Conservation (phyloP, 306 rosid genomes). For the Vigna angularis region DNA sequence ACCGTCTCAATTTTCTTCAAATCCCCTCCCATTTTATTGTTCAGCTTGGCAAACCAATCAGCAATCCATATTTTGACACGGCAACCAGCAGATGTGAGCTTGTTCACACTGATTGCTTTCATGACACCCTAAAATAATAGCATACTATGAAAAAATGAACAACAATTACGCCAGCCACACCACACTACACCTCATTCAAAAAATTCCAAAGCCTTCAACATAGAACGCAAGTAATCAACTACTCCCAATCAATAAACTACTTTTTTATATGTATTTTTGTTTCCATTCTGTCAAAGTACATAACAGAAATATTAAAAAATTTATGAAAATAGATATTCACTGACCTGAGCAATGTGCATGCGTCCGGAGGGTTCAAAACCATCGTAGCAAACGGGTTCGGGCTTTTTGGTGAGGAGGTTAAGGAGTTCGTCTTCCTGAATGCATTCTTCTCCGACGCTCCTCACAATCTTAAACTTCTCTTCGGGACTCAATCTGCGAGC, state of each 20-base stretch:
- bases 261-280: no score
- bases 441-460: slow-evolving; percentile 91
- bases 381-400: slow-evolving; percentile 83
- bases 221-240: neutral
- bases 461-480: slow-evolving; percentile 61
- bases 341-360: slow-evolving; percentile 97
- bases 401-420: slow-evolving; percentile 67
- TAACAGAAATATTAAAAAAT: neutral
- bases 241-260: neutral
- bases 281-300: no score
- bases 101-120: slow-evolving; percentile 83
- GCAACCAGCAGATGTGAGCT: slow-evolving; percentile 80
- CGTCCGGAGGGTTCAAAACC: slow-evolving; percentile 95
- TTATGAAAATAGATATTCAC: neutral
- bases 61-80: slow-evolving; percentile 89
- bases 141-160: slow-evolving; percentile 26
- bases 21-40: slow-evolving; percentile 89
- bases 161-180: neutral
- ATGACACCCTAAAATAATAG: slow-evolving; percentile 63
- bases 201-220: neutral
- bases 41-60: slow-evolving; percentile 91
- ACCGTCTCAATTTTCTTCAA: slow-evolving; percentile 77
- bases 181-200: neutral
- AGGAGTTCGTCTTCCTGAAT: slow-evolving; percentile 85
- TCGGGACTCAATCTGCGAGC: slow-evolving; percentile 56